Percentiles rank a stretch among this genome's conserved stretches.
Conservation (phyloP, 345 rosid genomes). For the Microthlaspi erraticum region DNA sequence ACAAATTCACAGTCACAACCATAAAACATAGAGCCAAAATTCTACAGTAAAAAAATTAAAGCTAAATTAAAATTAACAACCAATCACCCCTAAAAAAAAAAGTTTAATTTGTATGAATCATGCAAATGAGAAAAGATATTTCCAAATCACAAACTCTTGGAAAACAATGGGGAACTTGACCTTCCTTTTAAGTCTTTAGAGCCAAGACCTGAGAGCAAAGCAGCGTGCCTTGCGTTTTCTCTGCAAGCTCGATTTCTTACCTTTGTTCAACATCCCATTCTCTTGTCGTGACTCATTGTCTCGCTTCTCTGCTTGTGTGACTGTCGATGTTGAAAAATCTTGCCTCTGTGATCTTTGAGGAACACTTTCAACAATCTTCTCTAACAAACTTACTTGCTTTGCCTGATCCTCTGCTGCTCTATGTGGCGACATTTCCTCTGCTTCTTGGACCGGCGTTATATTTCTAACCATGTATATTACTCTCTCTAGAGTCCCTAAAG, state of each 20-base stretch:
- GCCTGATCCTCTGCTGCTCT: slow-evolving; percentile 17
- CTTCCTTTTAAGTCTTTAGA: slow-evolving; percentile 22
- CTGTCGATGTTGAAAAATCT: not conserved
- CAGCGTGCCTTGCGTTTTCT: slow-evolving; percentile 28
- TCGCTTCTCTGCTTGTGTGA: slow-evolving; percentile 18
- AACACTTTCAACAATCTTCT: slow-evolving; percentile 10
- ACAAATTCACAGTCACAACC: too few species aligned
- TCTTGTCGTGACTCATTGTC: slow-evolving; percentile 7
- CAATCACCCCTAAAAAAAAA: too few species aligned
- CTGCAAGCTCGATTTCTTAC: slow-evolving; percentile 22
- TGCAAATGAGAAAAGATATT: slow-evolving; percentile 9
- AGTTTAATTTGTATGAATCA: slow-evolving; percentile 10
- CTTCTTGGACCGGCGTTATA: slow-evolving; percentile 39
- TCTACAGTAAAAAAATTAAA: too few species aligned
- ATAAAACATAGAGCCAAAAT: too few species aligned
- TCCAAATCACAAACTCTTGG: not conserved
- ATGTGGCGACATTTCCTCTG: slow-evolving; percentile 42
- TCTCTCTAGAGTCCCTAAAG: slow-evolving; percentile 77
- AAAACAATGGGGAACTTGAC: not conserved
- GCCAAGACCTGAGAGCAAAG: slow-evolving; percentile 43
- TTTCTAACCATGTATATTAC: slow-evolving; percentile 62
- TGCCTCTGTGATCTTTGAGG: slow-evolving; percentile 32
- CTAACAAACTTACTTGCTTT: slow-evolving; percentile 23
- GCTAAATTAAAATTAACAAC: too few species aligned
- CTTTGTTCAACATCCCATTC: slow-evolving; percentile 7